A percentile compares a stretch with the other conserved stretches of the same genome.
Conservation (phyloP, 805 yeast genomes). For the Wickerhamiella shivajii region DNA sequence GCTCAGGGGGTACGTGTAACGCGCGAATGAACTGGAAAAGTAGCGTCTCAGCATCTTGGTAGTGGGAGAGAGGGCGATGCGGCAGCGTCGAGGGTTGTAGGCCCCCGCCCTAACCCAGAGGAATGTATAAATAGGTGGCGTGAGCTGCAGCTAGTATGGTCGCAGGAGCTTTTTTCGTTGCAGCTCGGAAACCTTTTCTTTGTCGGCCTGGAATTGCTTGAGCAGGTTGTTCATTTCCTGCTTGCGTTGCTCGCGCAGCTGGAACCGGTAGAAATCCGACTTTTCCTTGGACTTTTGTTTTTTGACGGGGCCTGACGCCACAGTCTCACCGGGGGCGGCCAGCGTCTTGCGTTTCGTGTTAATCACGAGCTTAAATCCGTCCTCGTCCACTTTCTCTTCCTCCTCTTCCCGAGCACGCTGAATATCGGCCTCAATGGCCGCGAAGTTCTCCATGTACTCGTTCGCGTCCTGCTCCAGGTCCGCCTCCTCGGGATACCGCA, state of each 20-base stretch:
- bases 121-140: background rate
- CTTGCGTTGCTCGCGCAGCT: slow-evolving; percentile 85
- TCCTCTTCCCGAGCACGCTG: slow-evolving; percentile 14
- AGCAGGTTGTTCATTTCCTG: slow-evolving; percentile 79
- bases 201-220: slow-evolving; percentile 76
- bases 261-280: slow-evolving; percentile 89
- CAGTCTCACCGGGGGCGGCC: slow-evolving; percentile 25
- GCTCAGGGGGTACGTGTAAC: slow-evolving; percentile 15
- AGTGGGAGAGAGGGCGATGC: background rate
- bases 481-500: slow-evolving; percentile 30
- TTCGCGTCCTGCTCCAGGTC: slow-evolving; percentile 43
- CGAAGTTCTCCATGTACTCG: slow-evolving; percentile 50
- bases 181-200: slow-evolving; percentile 65
- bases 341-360: slow-evolving; percentile 74
- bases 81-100: background rate
- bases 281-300: slow-evolving; percentile 63
- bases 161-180: slow-evolving; percentile 69
- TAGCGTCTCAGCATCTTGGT: slow-evolving; percentile 1
- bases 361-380: slow-evolving; percentile 85
- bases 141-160: slow-evolving; percentile 50
- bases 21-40: slow-evolving; percentile 14
- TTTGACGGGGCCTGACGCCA: slow-evolving; percentile 13
- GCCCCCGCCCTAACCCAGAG: background rate
- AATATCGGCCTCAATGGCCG: slow-evolving; percentile 47
- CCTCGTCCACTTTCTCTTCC: slow-evolving; percentile 57